Evolutionary conservation across 805 yeast species (phyloP).

Genomic region (Candida mattraensis): DNA sequence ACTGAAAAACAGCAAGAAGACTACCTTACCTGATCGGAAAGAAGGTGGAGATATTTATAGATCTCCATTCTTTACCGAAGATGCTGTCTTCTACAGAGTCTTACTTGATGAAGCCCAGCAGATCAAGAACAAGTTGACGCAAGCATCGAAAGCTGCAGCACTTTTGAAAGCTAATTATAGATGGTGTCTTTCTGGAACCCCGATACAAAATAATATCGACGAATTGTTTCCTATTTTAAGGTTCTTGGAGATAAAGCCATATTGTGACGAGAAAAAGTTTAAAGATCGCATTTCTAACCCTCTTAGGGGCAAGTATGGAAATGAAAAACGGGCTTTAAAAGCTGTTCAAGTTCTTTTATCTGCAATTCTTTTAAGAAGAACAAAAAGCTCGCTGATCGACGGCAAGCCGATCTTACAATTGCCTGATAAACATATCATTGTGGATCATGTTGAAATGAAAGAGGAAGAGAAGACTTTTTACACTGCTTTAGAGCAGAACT

Average conservation of each 20-base stretch:
- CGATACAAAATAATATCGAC: conserved; percentile 56
- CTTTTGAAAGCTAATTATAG: conserved; percentile 39
- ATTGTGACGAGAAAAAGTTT: conserved; percentile 57
- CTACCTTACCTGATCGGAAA: conserved; percentile 35
- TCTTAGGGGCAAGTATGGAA: conserved; percentile 38
- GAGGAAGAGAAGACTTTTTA: conserved; percentile 60
- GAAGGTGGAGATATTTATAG: conserved; percentile 43
- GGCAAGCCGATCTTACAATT: conserved; percentile 73
- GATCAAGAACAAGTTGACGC: conserved; percentile 50
- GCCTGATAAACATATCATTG: conserved; percentile 59
- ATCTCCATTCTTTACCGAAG: conserved; percentile 62
- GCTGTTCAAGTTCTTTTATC: conserved; percentile 68
- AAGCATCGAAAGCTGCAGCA: conserved; percentile 47
- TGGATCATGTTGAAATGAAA: conserved; percentile 49
- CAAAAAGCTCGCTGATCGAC: conserved; percentile 69
- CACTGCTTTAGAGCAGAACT: conserved; percentile 49
- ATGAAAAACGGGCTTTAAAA: conserved; percentile 40
- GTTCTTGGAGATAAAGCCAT: conserved; percentile 60
- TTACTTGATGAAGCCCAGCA: conserved; percentile 58
- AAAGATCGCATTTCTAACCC: conserved; percentile 57
- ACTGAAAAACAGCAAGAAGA: conserved; percentile 25
- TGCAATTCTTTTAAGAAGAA: conserved; percentile 74
- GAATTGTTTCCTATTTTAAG: conserved; percentile 53
- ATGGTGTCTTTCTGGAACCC: conserved; percentile 59
- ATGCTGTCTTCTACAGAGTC: conserved; percentile 52